A percentile compares a stretch with the other conserved stretches of the same genome.
These are phyloP conservation scores for Alternaria longipes DNA, from an alignment of 2,329 filamentous ascomycete genomes.

Conservation along the genomic window DNA sequence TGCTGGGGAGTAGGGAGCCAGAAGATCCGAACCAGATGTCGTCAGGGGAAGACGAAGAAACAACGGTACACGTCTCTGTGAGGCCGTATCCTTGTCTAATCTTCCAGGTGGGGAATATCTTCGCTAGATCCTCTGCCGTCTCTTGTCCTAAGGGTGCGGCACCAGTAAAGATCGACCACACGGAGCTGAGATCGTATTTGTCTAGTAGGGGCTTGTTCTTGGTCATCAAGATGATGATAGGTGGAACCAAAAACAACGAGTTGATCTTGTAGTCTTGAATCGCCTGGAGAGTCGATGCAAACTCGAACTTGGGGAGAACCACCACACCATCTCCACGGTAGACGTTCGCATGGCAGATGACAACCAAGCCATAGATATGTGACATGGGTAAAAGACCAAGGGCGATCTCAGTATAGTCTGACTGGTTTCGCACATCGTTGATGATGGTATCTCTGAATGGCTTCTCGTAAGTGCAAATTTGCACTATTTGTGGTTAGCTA, in stretches of 20 bases:
- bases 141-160: constrained; percentile 81
- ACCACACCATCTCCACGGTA: constrained; percentile 79
- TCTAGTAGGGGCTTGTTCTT: constrained; percentile 68
- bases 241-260: constrained; percentile 75
- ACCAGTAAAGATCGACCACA: constrained; percentile 73
- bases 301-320: constrained; percentile 78
- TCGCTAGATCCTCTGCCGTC: constrained; percentile 70
- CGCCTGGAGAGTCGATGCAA: constrained; percentile 68
- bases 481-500: constrained; percentile 55
- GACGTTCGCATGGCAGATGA: constrained; percentile 70
- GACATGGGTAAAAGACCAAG: constrained; percentile 81
- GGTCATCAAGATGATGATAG: constrained; percentile 80
- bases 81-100: constrained; percentile 80
- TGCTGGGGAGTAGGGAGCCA: constrained; percentile 73
- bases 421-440: constrained; percentile 47
- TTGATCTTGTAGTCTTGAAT: constrained; percentile 76
- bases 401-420: constrained; percentile 60
- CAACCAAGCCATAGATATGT: constrained; percentile 81
- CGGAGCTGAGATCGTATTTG: constrained; percentile 76
- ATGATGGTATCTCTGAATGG: constrained; percentile 53
- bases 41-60: constrained; percentile 65
- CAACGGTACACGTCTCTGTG: constrained; percentile 79
- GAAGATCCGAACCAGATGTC: constrained; percentile 78
- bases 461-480: constrained; percentile 65
- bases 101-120: constrained; percentile 69